Conservation (phyloP, 106 monocot genomes). For the Acorus calamus region DNA sequence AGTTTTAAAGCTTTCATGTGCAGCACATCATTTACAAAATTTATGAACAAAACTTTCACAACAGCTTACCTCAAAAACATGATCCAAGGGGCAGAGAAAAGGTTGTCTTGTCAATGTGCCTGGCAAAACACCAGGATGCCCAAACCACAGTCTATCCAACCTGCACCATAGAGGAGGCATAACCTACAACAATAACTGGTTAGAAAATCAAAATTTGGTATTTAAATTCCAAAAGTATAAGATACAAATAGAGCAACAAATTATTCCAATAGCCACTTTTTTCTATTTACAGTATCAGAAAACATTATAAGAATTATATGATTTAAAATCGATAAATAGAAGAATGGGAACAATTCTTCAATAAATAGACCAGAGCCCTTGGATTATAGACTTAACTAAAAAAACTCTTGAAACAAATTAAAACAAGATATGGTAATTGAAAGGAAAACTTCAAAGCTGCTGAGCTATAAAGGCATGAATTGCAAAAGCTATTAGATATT, state of each 20-base stretch:
- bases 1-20: too few species aligned
- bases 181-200: conserved; percentile 43
- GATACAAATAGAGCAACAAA: not conserved
- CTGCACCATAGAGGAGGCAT: conserved; percentile 99
- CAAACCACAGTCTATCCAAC: conserved; percentile 91
- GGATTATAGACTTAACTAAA: too few species aligned
- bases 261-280: too few species aligned
- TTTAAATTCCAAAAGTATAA: not conserved
- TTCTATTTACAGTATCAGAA: too few species aligned
- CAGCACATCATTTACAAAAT: too few species aligned
- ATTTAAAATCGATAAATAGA: too few species aligned
- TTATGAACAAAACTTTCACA: too few species aligned
- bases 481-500: not conserved
- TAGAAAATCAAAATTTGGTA: conserved; percentile 15
- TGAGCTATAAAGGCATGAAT: not conserved
- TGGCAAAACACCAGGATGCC: conserved; percentile 77
- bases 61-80: conserved; percentile 78
- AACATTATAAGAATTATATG: too few species aligned
- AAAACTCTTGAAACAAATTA: conserved; percentile 2
- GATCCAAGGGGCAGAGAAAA: conserved; percentile 94
- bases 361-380: too few species aligned
- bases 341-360: too few species aligned
- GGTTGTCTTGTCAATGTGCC: conserved; percentile 91
- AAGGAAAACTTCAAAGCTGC: not conserved
- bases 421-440: not conserved